Percentiles rank a stretch among this genome's conserved stretches.
phyloP scores from a whole-genome alignment of 352 stramenopile genomes.

The Nothophytophthora sp. region DNA sequence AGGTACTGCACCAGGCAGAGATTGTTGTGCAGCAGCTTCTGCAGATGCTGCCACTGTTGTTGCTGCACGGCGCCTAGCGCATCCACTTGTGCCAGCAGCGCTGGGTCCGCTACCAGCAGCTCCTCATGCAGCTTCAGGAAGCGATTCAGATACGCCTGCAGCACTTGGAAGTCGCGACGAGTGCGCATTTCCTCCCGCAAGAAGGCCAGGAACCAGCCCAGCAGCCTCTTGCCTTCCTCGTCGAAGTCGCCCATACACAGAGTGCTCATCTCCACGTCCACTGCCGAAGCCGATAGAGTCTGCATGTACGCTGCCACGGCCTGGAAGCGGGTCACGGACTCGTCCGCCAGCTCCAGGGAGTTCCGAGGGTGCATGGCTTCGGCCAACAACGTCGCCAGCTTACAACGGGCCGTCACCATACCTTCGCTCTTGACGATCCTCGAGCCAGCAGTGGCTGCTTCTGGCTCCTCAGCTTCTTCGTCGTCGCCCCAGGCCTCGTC shows the following conservation, averaged over 20 bases:
- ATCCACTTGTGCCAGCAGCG: slow-evolving; percentile 57
- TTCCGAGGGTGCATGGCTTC: slow-evolving; percentile 31
- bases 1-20: slow-evolving; percentile 88
- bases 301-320: slow-evolving; percentile 64
- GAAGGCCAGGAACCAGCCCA: slow-evolving; percentile 69
- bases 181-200: slow-evolving; percentile 67
- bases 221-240: slow-evolving; percentile 61
- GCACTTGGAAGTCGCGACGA: slow-evolving; percentile 72
- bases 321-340: slow-evolving; percentile 35
- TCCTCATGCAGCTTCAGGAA: slow-evolving; percentile 87
- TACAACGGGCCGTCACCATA: slow-evolving; percentile 74
- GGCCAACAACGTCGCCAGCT: slow-evolving; percentile 58
- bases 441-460: slow-evolving; percentile 37
- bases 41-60: slow-evolving; percentile 77
- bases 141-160: slow-evolving; percentile 85
- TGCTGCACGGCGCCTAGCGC: slow-evolving; percentile 63
- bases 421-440: slow-evolving; percentile 72
- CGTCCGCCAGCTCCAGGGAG: slow-evolving; percentile 2
- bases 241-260: slow-evolving; percentile 87
- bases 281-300: slow-evolving; percentile 67
- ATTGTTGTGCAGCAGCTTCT: slow-evolving; percentile 85
- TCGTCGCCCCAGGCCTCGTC: slow-evolving; percentile 72
- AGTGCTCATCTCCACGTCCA: slow-evolving; percentile 84
- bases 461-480: slow-evolving; percentile 19
- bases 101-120: slow-evolving; percentile 56